Evolutionary conservation across 2,329 filamentous ascomycete genomes (phyloP).

Genomic region (Aureobasidium lini): DNA sequence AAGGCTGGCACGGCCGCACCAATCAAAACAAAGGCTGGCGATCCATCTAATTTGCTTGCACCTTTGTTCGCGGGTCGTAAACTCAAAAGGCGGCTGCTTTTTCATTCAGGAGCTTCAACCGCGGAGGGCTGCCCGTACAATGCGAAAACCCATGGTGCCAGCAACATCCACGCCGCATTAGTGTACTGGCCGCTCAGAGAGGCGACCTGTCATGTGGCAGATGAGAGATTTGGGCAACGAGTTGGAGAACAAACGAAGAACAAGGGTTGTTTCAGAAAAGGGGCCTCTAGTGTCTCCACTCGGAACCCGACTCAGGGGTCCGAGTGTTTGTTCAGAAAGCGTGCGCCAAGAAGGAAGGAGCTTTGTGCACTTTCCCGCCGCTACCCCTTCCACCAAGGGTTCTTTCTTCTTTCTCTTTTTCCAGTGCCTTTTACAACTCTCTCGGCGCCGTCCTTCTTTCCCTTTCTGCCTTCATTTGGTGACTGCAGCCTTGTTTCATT

Average conservation of each 20-base stretch:
- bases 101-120: slow-evolving; percentile 1
- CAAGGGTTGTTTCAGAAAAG: neutral
- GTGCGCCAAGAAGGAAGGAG: neutral
- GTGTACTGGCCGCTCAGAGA: neutral
- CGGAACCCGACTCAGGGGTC: neutral
- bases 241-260: slow-evolving; percentile 5
- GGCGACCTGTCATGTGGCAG: slow-evolving; percentile 2
- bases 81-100: neutral
- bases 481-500: slow-evolving; percentile 13
- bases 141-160: neutral
- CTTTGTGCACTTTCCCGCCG: slow-evolving; percentile 6
- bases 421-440: neutral
- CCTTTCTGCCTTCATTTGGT: slow-evolving; percentile 11
- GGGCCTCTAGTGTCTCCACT: neutral
- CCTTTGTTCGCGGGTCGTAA: slow-evolving; percentile 10
- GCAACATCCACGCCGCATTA: neutral
- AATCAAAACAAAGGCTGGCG: slow-evolving; percentile 1
- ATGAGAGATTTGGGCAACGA: neutral
- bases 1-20: neutral
- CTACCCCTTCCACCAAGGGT: neutral
- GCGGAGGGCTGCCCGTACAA: neutral
- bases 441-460: slow-evolving; percentile 8
- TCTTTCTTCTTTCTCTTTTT: slow-evolving; percentile 9
- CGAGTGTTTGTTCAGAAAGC: neutral
- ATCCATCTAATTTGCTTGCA: slow-evolving; percentile 11